A percentile compares a stretch with the other conserved stretches of the same genome.
Evolutionary conservation across 441 rosid genomes (phyloP).

Genomic region (Biscutella laevigata): DNA sequence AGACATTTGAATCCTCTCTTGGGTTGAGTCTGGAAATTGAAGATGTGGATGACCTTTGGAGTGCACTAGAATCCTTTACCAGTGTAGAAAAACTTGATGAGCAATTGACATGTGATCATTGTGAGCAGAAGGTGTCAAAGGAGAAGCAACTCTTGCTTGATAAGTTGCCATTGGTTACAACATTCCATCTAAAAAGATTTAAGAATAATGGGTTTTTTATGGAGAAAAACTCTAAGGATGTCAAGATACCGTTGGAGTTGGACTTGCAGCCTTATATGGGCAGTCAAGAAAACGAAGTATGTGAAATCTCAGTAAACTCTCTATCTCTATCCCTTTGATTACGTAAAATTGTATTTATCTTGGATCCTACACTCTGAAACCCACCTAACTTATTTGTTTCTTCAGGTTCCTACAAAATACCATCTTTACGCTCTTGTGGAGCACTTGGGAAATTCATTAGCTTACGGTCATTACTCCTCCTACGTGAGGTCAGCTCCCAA

Average conservation of each 20-base stretch:
- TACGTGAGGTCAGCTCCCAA: slow-evolving; percentile 56
- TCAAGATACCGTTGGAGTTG: slow-evolving; percentile 60
- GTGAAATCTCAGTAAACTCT: slow-evolving; percentile 13
- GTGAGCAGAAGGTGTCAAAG: slow-evolving; percentile 51
- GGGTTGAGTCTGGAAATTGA: slow-evolving; percentile 76
- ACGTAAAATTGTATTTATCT: not conserved
- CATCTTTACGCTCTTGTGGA: slow-evolving; percentile 68
- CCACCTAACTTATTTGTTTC: not conserved
- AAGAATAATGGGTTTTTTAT: slow-evolving; percentile 47
- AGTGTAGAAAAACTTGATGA: slow-evolving; percentile 70
- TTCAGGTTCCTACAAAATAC: slow-evolving; percentile 49
- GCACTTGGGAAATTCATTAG: slow-evolving; percentile 45
- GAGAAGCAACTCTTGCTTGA: slow-evolving; percentile 75
- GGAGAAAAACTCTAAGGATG: slow-evolving; percentile 64
- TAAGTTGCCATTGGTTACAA: slow-evolving; percentile 49
- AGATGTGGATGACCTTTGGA: slow-evolving; percentile 39
- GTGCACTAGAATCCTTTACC: slow-evolving; percentile 66
- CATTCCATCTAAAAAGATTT: slow-evolving; percentile 81
- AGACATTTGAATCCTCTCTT: slow-evolving; percentile 46
- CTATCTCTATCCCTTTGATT: not conserved
- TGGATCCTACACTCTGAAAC: slow-evolving; percentile 1
- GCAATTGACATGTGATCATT: slow-evolving; percentile 46
- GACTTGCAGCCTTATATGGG: slow-evolving; percentile 58
- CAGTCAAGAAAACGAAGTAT: slow-evolving; percentile 30
- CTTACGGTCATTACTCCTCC: slow-evolving; percentile 65